phyloP scores from a whole-genome alignment of 2,329 filamentous ascomycete species.

The Rachicladosporium sp. region DNA sequence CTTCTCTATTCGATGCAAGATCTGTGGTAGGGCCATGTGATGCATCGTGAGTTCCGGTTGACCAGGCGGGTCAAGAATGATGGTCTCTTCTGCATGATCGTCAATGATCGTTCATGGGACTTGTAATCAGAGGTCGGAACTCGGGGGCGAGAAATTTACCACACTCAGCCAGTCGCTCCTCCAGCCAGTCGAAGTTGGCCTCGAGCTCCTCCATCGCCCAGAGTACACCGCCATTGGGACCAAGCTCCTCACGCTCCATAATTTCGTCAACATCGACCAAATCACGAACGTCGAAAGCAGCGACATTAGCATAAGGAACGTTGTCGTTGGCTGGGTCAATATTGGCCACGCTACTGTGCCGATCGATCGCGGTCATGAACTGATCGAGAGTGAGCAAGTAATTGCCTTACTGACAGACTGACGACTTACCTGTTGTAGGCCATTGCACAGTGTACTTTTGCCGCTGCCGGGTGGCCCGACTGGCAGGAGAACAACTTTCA shows the following conservation, averaged over 20 bases:
- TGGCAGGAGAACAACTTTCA: constrained; percentile 15
- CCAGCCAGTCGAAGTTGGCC: constrained; percentile 85
- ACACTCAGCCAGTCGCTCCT: constrained; percentile 58
- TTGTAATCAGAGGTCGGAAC: too few relatives aligned
- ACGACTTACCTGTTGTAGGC: constrained; percentile 64
- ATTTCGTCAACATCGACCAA: constrained; percentile 86
- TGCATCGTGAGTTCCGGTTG: constrained; percentile 97
- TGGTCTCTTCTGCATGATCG: constrained; percentile 92
- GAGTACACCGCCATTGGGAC: constrained; percentile 82
- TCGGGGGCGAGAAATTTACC: too few relatives aligned
- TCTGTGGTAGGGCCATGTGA: constrained; percentile 79
- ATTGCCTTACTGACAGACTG: neutral
- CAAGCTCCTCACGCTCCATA: constrained; percentile 81
- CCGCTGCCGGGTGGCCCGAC: constrained; percentile 78
- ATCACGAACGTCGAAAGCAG: constrained; percentile 79
- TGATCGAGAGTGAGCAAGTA: neutral
- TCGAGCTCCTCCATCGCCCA: constrained; percentile 95
- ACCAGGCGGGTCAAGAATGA: constrained; percentile 91
- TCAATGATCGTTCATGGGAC: too few relatives aligned
- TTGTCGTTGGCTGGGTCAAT: constrained; percentile 94
- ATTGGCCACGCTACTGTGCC: constrained; percentile 90
- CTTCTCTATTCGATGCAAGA: constrained; percentile 84
- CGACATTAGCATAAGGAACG: constrained; percentile 60
- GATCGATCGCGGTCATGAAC: constrained; percentile 88
- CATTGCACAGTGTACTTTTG: constrained; percentile 97